Conservation (phyloP, 169 alveolate genomes). For the Plasmodium chabaudi region DNA sequence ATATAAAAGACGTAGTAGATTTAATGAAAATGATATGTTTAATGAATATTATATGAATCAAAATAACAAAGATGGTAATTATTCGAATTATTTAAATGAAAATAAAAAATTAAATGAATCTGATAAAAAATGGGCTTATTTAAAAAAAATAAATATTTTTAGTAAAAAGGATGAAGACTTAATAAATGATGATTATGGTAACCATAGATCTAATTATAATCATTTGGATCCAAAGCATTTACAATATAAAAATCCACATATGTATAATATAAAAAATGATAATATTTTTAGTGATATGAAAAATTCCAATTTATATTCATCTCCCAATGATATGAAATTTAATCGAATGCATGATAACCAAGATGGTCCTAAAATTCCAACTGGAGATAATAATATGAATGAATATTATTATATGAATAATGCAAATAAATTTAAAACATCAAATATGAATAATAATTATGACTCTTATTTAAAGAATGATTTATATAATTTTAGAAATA, state of each 20-base stretch:
- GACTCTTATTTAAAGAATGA: conserved; percentile 51
- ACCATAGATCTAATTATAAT: conserved; percentile 7
- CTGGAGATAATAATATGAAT: conserved; percentile 23
- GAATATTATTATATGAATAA: conserved; percentile 8
- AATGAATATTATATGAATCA: neutral
- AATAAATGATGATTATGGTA: neutral
- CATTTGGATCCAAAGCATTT: conserved; percentile 6
- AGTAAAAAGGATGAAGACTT: conserved; percentile 26
- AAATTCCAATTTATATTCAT: conserved; percentile 25
- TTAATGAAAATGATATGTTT: neutral
- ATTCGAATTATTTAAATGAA: conserved; percentile 20
- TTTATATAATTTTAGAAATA: conserved; percentile 40
- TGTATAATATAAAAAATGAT: conserved; percentile 39
- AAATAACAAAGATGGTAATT: neutral
- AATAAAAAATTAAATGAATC: conserved; percentile 36
- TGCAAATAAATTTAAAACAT: conserved; percentile 1
- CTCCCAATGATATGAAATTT: conserved; percentile 30
- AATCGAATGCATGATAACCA: conserved; percentile 33
- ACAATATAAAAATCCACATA: conserved; percentile 22
- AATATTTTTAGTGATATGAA: conserved; percentile 36
- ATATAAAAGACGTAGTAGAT: neutral
- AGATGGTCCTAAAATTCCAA: conserved; percentile 18
- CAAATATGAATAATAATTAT: conserved; percentile 10
- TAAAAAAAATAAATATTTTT: conserved; percentile 50
- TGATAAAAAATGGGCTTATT: conserved; percentile 58